Percentiles rank a stretch among this genome's conserved stretches.
Evolutionary conservation across 169 alveolate species (phyloP).

Genomic region (Plasmodium inui): DNA sequence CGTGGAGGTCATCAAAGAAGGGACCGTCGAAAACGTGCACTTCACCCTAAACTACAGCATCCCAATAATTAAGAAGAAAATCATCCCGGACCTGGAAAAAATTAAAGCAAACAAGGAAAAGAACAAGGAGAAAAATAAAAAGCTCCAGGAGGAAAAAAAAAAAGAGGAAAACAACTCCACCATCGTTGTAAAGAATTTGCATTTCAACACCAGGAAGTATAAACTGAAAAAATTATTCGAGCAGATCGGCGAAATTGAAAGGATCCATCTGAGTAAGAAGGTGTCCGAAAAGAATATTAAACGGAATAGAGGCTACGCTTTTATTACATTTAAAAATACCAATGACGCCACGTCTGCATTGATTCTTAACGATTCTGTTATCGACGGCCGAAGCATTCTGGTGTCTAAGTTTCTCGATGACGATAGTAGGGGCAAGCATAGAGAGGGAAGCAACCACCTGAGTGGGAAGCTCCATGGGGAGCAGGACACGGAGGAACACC

Average conservation of each 20-base stretch:
- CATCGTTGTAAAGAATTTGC: constrained; percentile 69
- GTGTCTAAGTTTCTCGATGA: constrained; percentile 50
- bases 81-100: constrained; percentile 78
- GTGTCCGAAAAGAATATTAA: constrained; percentile 72
- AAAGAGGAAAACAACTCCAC: constrained; percentile 63
- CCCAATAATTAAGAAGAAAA: constrained; percentile 77
- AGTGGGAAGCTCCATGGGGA: background rate
- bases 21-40: constrained; percentile 16
- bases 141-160: constrained; percentile 39
- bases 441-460: background rate
- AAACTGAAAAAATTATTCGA: constrained; percentile 50
- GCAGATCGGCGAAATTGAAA: constrained; percentile 71
- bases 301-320: constrained; percentile 79
- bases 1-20: constrained; percentile 67
- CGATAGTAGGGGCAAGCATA: background rate
- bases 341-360: constrained; percentile 73
- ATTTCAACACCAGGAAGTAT: constrained; percentile 50
- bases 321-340: constrained; percentile 66
- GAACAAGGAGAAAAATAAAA: constrained; percentile 48
- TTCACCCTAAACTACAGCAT: constrained; percentile 64
- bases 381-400: constrained; percentile 73
- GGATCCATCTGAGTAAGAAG: constrained; percentile 44
- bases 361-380: constrained; percentile 36
- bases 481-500: background rate
- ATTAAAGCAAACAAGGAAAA: constrained; percentile 71